Evolutionary conservation across 345 rosid genomes (phyloP), one percentile per base, ranked within the genome.

Genomic region (Cardamine resedifolia): DNA sequence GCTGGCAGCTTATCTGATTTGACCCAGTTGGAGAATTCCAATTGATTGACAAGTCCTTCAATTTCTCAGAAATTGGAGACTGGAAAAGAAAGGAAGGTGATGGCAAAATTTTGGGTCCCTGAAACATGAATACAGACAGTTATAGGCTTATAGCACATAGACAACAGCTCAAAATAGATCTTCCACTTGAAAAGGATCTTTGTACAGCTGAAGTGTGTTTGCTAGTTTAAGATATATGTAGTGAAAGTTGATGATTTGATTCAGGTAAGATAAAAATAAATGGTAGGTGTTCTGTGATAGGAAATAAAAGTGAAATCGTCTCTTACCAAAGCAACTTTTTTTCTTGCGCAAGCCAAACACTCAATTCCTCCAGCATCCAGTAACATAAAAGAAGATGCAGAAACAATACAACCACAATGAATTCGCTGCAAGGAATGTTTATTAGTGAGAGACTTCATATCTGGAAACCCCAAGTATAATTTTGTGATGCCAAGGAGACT

Each of bases 321-420:
- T 31, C 86, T 84, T 81, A 96, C 99, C 92, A 70, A 51, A 71
- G 77, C 48, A 66, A 77, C 57, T 76, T 80, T 88, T 68, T 86
- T 90, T 72, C 86, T 88, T 56, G 86, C 81, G 79, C 99, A 96
- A 21, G 85, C 59, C 76, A 83, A 21, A 76, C 99, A 96, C 78
- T 86, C 92, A 66, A 91, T 81, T 66, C 99, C 99, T 75, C 99
- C 99, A 79, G 88, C 90, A 84, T 91, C 97, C 87, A 95, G 78
- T 77, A 90, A 64, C 10, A 66, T 60, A 80, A 80, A 90, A 64
- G 83, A 69, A 70, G 82, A 61, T 33, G 62, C 73, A 36, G 99
- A 91, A 66, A 85, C 92, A 66, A 95, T 87, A 78, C 99, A 95
- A 71, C 99, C 99, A 72, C 99, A 95, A 69, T 95, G 99, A 65